A percentile compares a stretch with the other conserved stretches of the same genome.
Evolutionary conservation across 2,329 filamentous ascomycete species (phyloP).

Genomic region (Ophiostoma tasmaniense): DNA sequence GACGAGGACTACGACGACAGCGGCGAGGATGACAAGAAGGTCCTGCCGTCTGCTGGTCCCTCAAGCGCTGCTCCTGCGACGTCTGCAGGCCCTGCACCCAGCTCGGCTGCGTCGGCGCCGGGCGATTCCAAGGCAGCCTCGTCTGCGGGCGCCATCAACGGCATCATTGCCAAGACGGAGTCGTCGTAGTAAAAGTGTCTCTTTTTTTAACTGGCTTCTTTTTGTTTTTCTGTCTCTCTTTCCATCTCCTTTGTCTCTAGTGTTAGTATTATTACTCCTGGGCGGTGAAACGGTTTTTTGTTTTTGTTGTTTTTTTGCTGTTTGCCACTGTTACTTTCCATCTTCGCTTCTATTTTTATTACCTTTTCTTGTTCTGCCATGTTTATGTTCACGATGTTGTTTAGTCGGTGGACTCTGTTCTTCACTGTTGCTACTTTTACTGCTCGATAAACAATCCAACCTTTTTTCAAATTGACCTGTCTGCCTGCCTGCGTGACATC

Average conservation of each 20-base stretch:
- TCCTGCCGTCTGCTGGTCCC: conserved; percentile 21
- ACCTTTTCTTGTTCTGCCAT: not conserved
- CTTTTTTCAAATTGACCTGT: not conserved
- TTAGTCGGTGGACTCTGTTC: not conserved
- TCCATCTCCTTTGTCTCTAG: not conserved
- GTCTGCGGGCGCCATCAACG: conserved; percentile 43
- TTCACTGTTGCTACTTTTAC: not conserved
- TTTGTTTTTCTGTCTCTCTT: not conserved
- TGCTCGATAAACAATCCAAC: not conserved
- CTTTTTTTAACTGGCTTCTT: not conserved
- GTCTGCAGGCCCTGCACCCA: not conserved
- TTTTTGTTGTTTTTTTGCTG: not conserved
- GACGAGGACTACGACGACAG: conserved; percentile 97
- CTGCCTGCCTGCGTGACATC: not conserved
- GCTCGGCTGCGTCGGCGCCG: conserved; percentile 32
- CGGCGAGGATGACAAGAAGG: conserved; percentile 73
- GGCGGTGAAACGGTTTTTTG: conserved; percentile 4
- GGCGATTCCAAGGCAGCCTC: conserved; percentile 44
- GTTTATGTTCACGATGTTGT: not conserved
- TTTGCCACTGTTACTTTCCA: not conserved
- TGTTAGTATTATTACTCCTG: conserved; percentile 1
- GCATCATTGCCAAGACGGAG: conserved; percentile 44
- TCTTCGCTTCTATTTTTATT: not conserved
- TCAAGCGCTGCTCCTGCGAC: not conserved
- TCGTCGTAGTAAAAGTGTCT: conserved; percentile 21